These are phyloP conservation scores for Iberis pinnata DNA, from an alignment of 345 rosid genomes.

Conservation along the genomic window DNA sequence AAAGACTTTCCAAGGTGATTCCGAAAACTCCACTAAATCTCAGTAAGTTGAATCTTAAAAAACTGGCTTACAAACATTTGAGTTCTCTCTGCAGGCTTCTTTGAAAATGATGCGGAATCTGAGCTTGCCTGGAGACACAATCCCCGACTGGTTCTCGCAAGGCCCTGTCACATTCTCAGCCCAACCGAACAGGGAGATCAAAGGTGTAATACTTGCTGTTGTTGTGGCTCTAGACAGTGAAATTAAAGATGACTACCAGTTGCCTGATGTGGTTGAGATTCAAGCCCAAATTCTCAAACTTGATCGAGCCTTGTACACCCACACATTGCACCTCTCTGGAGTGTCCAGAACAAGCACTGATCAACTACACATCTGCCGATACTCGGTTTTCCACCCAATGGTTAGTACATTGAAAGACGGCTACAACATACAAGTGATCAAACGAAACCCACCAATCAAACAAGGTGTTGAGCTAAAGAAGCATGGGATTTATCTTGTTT, in stretches of 20 bases:
- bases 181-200: conserved; percentile 36
- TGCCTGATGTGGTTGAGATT: conserved; percentile 35
- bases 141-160: conserved; percentile 52
- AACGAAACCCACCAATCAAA: background rate
- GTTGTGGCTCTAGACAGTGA: conserved; percentile 40
- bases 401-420: conserved; percentile 28
- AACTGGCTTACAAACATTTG: background rate
- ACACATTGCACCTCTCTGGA: conserved; percentile 35
- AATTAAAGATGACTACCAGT: conserved; percentile 21
- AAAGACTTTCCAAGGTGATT: conserved; percentile 26
- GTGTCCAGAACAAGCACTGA: conserved; percentile 40
- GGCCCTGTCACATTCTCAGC: conserved; percentile 30
- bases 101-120: conserved; percentile 37
- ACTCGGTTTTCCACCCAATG: conserved; percentile 27
- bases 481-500: conserved; percentile 27
- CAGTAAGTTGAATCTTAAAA: background rate
- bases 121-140: conserved; percentile 51
- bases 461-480: conserved; percentile 20
- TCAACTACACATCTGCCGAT: conserved; percentile 52
- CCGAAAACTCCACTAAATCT: background rate
- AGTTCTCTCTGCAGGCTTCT: conserved; percentile 30
- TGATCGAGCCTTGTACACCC: background rate
- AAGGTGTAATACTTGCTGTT: conserved; percentile 40
- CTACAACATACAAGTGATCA: conserved; percentile 19
- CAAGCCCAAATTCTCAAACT: conserved; percentile 33